Base-by-base conservation (phyloP, 495 filamentous ascomycete genomes). In the Neurospora tetraspora region DNA sequence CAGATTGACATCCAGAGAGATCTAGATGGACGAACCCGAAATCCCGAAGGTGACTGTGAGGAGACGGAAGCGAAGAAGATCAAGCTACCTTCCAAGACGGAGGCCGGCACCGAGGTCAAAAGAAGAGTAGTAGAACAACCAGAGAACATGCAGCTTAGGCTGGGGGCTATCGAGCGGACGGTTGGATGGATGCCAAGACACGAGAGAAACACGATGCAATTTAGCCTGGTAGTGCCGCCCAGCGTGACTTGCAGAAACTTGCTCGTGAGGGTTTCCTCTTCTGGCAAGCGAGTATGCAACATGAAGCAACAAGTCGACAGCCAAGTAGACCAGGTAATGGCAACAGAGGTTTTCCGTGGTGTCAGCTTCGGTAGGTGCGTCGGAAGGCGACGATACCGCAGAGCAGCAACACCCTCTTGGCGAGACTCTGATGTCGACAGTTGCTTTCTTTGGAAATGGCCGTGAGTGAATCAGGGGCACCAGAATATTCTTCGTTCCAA, bases 341-440 rank as follows among this genome's bases (percentile, higher is more conserved):
- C 70, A n/a, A 7, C 37, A 37, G 9, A 72, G 71, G 47, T 39
- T 72, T 9, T 10, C 38, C 16, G 23, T 12, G 7, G 37, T 39
- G 61, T 39, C 71, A 72, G 36, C 20, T 72, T 72, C 42, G 71
- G 59, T 9, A 69, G 45, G 53, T 31, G 53, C 71, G 42, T 68
- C 8, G 3, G 47, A 40, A 65, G 39, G 34, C 12, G 43, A 72
- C 37, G 3, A n/a, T 61, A 39, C 70, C 18, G 2, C 12, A 20
- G n/a, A 36, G 43, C 34, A 36, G 8, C 20, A 59, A 38, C 36
- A 59, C 39, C 47, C 20, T 34, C 20, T 23, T 59, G 71, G 71
- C 9, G 2, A 42, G 4, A 20, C 53, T n/a, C 16, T 11, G 36
- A 69, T 27, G 39, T 39, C 12, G 6, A 61, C 12, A 61, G 9